Conservation (phyloP, 1,139 yeast genomes). For the Suhomyces yuchorum region DNA sequence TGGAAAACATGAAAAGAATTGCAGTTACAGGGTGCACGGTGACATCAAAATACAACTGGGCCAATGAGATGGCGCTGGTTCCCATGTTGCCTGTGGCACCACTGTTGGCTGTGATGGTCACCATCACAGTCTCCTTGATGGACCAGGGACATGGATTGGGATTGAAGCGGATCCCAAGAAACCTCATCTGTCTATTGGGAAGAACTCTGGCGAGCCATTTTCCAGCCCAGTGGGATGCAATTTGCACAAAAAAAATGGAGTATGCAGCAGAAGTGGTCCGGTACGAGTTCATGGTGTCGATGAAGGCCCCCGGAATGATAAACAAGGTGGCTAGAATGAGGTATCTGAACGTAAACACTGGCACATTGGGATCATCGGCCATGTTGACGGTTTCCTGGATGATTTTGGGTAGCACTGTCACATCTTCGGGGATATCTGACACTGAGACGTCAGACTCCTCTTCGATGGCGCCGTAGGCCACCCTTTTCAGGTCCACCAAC, state of each 20-base stretch:
- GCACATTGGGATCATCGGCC: conserved; percentile 21
- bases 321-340: conserved; percentile 20
- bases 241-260: conserved; percentile 26
- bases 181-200: conserved; percentile 14
- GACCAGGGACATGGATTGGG: conserved; percentile 26
- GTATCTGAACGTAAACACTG: conserved; percentile 22
- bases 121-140: conserved; percentile 24
- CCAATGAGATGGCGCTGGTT: conserved; percentile 22
- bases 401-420: conserved; percentile 18
- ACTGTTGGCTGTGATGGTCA: conserved; percentile 24
- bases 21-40: conserved; percentile 18
- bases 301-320: conserved; percentile 25
- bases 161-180: conserved; percentile 13
- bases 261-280: conserved; percentile 27
- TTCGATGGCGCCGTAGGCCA: not conserved
- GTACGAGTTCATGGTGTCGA: conserved; percentile 25
- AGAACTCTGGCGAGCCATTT: conserved; percentile 21
- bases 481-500: not conserved
- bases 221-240: conserved; percentile 25
- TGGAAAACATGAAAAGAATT: conserved; percentile 23
- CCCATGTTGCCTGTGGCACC: conserved; percentile 27
- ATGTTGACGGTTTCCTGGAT: conserved; percentile 22
- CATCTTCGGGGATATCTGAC: conserved; percentile 8
- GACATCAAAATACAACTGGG: conserved; percentile 21
- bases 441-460: not conserved